Evolutionary conservation across 73 alveolate genomes (phyloP).

Genomic region (Paramecium sexaurelia): DNA sequence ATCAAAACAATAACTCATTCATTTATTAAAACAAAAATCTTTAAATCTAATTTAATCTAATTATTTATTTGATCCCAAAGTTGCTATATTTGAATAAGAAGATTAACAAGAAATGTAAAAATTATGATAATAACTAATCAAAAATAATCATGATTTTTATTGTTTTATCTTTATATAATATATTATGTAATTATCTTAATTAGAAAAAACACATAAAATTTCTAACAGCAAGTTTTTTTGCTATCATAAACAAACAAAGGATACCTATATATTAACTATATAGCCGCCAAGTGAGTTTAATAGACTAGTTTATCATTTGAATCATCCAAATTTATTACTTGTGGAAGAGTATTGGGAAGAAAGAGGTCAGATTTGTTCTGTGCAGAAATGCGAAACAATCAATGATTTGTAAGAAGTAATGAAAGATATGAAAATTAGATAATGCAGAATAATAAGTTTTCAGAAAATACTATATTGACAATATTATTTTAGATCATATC

Average conservation of each 20-base stretch:
- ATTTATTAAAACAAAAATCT: background rate
- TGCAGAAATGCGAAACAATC: background rate
- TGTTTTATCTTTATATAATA: background rate
- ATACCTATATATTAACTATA: background rate
- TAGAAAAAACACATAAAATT: background rate
- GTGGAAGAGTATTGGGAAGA: constrained; percentile 1
- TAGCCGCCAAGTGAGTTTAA: background rate
- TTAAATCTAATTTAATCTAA: background rate
- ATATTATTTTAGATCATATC: background rate
- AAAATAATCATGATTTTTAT: background rate
- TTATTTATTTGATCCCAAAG: background rate
- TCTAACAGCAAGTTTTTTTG: background rate
- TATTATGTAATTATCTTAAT: background rate
- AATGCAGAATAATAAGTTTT: background rate
- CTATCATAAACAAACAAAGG: background rate
- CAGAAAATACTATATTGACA: background rate
- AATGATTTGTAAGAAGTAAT: background rate
- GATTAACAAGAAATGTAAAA: background rate
- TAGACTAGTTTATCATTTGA: background rate
- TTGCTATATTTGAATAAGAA: background rate
- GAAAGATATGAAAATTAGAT: background rate
- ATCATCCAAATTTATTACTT: background rate
- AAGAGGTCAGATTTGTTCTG: constrained; percentile 6
- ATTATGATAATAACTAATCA: too few species aligned
- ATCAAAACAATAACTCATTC: background rate